These are phyloP conservation scores for Neonectria punicea DNA, from an alignment of 2,329 filamentous ascomycete species.

Conservation along the genomic window DNA sequence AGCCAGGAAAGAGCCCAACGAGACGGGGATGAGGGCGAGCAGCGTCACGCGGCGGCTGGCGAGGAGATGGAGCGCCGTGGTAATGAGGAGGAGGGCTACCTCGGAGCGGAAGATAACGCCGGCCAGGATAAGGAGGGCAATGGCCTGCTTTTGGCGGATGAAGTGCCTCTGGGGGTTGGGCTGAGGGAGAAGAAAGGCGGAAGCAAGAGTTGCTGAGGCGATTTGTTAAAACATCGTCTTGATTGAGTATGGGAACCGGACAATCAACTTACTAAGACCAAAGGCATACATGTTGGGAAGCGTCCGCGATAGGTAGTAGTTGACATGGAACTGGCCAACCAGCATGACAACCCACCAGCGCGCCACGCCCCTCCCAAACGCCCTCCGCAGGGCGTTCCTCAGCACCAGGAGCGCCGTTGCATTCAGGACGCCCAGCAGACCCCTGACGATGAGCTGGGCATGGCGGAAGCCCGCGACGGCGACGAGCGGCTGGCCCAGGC, in stretches of 20 bases:
- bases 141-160: slow-evolving; percentile 68
- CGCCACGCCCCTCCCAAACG: slow-evolving; percentile 75
- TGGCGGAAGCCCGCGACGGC: slow-evolving; percentile 64
- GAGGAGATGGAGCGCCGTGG: slow-evolving; percentile 74
- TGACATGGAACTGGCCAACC: slow-evolving; percentile 87
- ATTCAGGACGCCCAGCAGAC: slow-evolving; percentile 82
- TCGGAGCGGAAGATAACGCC: slow-evolving; percentile 91
- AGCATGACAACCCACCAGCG: slow-evolving; percentile 85
- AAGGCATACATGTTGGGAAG: slow-evolving; percentile 98
- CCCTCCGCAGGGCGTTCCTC: slow-evolving; percentile 68
- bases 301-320: slow-evolving; percentile 92
- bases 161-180: slow-evolving; percentile 40
- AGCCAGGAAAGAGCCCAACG: slow-evolving; percentile 70
- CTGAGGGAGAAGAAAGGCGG: slow-evolving; percentile 57
- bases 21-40: slow-evolving; percentile 71
- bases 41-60: slow-evolving; percentile 62
- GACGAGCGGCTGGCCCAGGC: slow-evolving; percentile 74
- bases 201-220: slow-evolving; percentile 71
- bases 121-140: slow-evolving; percentile 81
- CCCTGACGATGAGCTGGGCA: slow-evolving; percentile 74
- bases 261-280: slow-evolving; percentile 72
- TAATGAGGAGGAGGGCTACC: slow-evolving; percentile 80
- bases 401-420: slow-evolving; percentile 75
- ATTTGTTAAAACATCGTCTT: background rate
- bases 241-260: background rate